A percentile compares a stretch with the other conserved stretches of the same genome.
Conservation (phyloP, 1,284 basidiomycete species). For the Trichosporon sp. region DNA sequence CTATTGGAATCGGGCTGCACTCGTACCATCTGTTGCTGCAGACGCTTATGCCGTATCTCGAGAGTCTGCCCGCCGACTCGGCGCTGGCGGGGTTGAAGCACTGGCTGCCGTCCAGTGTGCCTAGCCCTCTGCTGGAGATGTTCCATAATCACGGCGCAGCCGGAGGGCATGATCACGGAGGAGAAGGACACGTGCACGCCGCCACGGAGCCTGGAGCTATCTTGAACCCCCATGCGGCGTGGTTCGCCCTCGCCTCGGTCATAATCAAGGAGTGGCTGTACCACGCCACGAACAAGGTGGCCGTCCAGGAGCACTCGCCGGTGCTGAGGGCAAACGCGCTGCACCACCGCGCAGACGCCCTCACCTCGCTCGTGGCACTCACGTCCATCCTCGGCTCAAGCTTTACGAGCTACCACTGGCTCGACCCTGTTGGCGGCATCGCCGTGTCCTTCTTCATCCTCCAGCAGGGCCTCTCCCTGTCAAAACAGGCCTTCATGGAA, state of each 20-base stretch:
- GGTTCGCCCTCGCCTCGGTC: slow-evolving; percentile 82
- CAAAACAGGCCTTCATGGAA: slow-evolving; percentile 70
- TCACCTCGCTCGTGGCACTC: slow-evolving; percentile 79
- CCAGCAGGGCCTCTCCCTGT: slow-evolving; percentile 69
- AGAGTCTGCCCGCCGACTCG: slow-evolving; percentile 43
- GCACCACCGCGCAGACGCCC: slow-evolving; percentile 84
- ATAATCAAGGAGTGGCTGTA: slow-evolving; percentile 90
- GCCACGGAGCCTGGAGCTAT: slow-evolving; percentile 26
- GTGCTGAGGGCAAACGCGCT: slow-evolving; percentile 88
- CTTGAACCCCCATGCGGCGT: slow-evolving; percentile 93
- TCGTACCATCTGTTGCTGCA: slow-evolving; percentile 59
- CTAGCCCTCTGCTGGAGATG: slow-evolving; percentile 46
- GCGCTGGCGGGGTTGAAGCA: slow-evolving; percentile 32
- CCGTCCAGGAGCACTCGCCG: slow-evolving; percentile 79
- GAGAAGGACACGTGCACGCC: slow-evolving; percentile 26
- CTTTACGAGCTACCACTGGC: slow-evolving; percentile 70
- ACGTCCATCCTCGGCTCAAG: slow-evolving; percentile 80
- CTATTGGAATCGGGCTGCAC: slow-evolving; percentile 87
- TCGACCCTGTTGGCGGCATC: slow-evolving; percentile 86
- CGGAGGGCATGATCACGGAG: slow-evolving; percentile 43
- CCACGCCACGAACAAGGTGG: slow-evolving; percentile 76
- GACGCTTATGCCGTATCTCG: slow-evolving; percentile 47
- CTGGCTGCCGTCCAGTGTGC: slow-evolving; percentile 41
- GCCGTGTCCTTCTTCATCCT: slow-evolving; percentile 85
- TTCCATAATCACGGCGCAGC: slow-evolving; percentile 53